Evolutionary conservation across 129 eudicot species (phyloP).

Genomic region (Flaveria trinervia): DNA sequence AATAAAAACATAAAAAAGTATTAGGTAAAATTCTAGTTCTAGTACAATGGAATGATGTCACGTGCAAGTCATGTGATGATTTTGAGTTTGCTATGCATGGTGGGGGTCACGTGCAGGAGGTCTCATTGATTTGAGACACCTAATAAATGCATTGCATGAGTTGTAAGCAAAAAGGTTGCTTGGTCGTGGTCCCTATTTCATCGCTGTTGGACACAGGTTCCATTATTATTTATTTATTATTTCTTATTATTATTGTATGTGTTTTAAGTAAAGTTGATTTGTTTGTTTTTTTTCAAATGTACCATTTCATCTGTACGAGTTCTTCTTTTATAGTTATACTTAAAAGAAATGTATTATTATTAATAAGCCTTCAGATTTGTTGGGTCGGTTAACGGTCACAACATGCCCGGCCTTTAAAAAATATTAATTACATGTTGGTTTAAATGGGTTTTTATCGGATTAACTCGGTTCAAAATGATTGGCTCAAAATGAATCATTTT

Average conservation of each 20-base stretch:
- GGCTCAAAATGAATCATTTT: no score
- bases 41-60: conserved; percentile 1
- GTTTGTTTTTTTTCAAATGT: not conserved
- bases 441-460: no score
- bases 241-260: not conserved
- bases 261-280: not conserved
- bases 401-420: no score
- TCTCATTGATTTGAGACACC: not conserved
- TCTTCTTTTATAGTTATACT: no score
- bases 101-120: conserved; percentile 19
- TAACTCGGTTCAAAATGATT: no score
- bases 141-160: conserved; percentile 9
- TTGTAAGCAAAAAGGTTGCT: conserved; percentile 34
- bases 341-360: no score
- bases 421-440: no score
- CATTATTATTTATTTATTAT: not conserved
- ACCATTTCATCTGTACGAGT: no score
- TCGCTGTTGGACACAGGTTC: not conserved
- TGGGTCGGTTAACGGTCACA: no score
- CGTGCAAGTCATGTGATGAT: conserved; percentile 7
- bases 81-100: not conserved
- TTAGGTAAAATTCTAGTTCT: not conserved
- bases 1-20: not conserved
- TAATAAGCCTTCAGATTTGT: no score
- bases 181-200: conserved; percentile 25